Base-by-base conservation (phyloP, 352 stramenopile genomes). In the Pythium brassicae region DNA sequence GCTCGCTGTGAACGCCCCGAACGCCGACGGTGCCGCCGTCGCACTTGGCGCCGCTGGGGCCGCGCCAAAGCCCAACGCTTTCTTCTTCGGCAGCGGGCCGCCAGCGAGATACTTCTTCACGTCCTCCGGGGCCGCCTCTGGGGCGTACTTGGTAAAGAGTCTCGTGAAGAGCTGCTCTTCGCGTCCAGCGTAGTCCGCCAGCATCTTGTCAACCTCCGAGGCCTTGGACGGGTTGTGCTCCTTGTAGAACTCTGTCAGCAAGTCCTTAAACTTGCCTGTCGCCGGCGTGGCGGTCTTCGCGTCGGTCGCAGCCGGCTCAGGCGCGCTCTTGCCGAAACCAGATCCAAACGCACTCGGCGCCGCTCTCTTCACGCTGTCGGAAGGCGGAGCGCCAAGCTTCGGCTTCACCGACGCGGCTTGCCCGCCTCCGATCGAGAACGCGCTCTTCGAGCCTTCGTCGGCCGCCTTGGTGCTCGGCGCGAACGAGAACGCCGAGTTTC, bases 181-280 rank as follows among this genome's bases (percentile, higher is more conserved):
- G 11, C 67, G 72, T 25, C 76, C 81, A 40, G 71, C 69, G 46
- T 77, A 89, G 25, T 80, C 72, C 37, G 40, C 53, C 43, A 89
- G 42, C 20, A 66, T 74, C 53, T 86, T 88, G 19, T 86, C 75
- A 11, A 73, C 73, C 55, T 71, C 62, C 12, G 45, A 51, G 42
- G 66, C 49, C 59, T 87, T 87, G 4, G 66, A 53, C 3, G 70
- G 59, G 54, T 89, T 89, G 64, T 83, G 66, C 29, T 78, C 71
- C 63, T 76, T 66, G 48, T 89, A 92, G 48, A 92, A 92, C 19
- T 70, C 78, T 44, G 71, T 45, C 22, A 92, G 57, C 37, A 79
- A 60, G 8, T 54, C 49, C 54, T 82, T 85, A 62, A 81, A 87
- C 51, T 84, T 68, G 17, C 40, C 44, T 29, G 2, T 26, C 4